A percentile compares a stretch with the other conserved stretches of the same genome.
phyloP scores from a whole-genome alignment of 352 stramenopile species.

The Globisporangium nodosum region DNA sequence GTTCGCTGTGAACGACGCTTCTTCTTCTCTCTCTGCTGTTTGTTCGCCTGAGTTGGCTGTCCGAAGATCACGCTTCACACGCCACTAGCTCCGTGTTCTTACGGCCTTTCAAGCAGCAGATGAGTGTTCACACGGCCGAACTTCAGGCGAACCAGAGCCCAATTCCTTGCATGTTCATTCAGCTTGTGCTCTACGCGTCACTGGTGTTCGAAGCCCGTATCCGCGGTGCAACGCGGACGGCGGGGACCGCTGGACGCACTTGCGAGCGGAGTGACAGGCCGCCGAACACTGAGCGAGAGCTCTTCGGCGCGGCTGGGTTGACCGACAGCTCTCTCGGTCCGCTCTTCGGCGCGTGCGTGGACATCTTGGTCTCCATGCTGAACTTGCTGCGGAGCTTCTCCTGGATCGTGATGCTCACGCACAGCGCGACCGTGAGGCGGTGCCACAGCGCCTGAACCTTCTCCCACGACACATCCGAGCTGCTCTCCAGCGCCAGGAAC shows the following conservation, averaged over 20 bases:
- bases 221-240: neutral
- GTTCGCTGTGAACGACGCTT: too few species aligned
- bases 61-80: too few species aligned
- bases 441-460: conserved; percentile 39
- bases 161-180: too few species aligned
- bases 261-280: neutral
- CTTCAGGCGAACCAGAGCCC: too few species aligned
- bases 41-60: too few species aligned
- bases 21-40: too few species aligned
- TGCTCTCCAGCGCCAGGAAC: conserved; percentile 16
- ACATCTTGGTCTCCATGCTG: neutral
- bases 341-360: neutral
- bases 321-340: neutral
- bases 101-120: too few species aligned
- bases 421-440: conserved; percentile 25
- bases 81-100: too few species aligned
- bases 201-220: too few species aligned
- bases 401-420: conserved; percentile 18
- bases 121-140: too few species aligned
- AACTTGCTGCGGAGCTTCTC: conserved; percentile 4
- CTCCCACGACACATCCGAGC: conserved; percentile 28
- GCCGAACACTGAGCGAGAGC: neutral
- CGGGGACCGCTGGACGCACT: neutral
- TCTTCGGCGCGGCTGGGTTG: neutral
- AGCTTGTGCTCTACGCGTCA: too few species aligned